Base-by-base conservation (phyloP, 2,329 filamentous ascomycete species). In the Penicillium sp. region DNA sequence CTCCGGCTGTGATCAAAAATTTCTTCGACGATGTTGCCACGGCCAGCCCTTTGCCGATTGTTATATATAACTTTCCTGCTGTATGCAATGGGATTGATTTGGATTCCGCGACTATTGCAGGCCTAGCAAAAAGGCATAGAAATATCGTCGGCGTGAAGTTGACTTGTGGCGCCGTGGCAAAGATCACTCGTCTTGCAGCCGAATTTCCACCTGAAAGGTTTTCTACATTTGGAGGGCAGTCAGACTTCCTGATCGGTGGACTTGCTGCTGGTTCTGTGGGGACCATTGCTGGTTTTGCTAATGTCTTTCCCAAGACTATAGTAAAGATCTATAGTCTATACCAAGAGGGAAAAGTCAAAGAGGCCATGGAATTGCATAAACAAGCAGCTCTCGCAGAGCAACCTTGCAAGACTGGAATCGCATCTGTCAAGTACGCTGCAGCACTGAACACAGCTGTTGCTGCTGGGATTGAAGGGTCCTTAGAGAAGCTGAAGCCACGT, bases 141-240 rank as follows among this genome's bases (percentile, higher is more conserved):
- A 86, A 85, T 60, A 84, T 87, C 56, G 82, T 86, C 33, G 85
- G 83, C 28, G 82, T 83, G 31, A 87, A 87, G 71, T 71, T 87
- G 42, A 87, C 85, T 1, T 88, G 86, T 62, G 85, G 85, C 13
- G 82, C 80, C 49, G 85, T 87, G 37, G 85, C 83, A 54, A 88
- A 88, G 71, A 81, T 88, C 26, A 82, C 83, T 1, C 77, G 86
- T 3, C 75, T 89, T 1, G 72, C 76, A 3, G 75, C 77, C 2
- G 68, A 71, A 33, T 39, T 55, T 28, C 26, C 43, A 34, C 36
- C n/a, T 5, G 44, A 23, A 5, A 36, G 21, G 18, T 92, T 91
- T 78, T 90, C 92, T 85, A 88, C 89, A 16, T 91, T 92, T 67
- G 89, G 89, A 40, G 90, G 89, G 63, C 88, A 92, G 74, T 89